Evolutionary conservation across 2,329 filamentous ascomycete species (phyloP), one percentile per base, ranked within the genome.

Genomic region (Neurospora crassa): DNA sequence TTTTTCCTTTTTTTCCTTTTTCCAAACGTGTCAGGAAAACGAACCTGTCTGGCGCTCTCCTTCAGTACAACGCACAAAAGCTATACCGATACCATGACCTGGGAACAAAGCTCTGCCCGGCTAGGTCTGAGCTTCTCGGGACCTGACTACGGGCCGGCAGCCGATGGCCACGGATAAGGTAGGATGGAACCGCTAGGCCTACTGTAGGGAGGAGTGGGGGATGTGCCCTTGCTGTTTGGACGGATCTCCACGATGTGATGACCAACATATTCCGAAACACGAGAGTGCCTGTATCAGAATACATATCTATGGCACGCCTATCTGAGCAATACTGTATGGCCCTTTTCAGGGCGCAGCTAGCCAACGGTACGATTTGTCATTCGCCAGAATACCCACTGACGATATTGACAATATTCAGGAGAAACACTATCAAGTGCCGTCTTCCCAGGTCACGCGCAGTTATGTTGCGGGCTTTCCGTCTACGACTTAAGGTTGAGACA

Each of bases 191-290:
- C 47, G 29, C 37, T 53, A 41, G 43, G 68, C 63, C 53, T 67
- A 37, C 69, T 40, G 40, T 70, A 70, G 70, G 69, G 40, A 67
- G 69, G 67, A 73, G 71, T 74, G 71, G 74, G 72, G 72, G 69
- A 72, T 73, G 45, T 67, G 71, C 53, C 70, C 68, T 69, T 68
- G 67, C 69, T 71, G 40, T 67, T 71, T 71, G 67, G 71, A 76
- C 77, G 71, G 77, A 78, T 80, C 75, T 70, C 72, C 77, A 37
- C 53, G 53, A 63, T 63, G 53, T 63, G 53, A 73, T 76, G 72
- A 73, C 73, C 73, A 76, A 75, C 78, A 78, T 76, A 73, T 77
- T 76, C 74, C 76, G 76, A 79, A 80, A 80, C 78, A 73, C 72
- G 72, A 76, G 67, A 77, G 74, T 68, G 70, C 70, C 41, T 73